Base-by-base conservation (phyloP, 345 rosid genomes). In the Ailanthus altissimus region DNA sequence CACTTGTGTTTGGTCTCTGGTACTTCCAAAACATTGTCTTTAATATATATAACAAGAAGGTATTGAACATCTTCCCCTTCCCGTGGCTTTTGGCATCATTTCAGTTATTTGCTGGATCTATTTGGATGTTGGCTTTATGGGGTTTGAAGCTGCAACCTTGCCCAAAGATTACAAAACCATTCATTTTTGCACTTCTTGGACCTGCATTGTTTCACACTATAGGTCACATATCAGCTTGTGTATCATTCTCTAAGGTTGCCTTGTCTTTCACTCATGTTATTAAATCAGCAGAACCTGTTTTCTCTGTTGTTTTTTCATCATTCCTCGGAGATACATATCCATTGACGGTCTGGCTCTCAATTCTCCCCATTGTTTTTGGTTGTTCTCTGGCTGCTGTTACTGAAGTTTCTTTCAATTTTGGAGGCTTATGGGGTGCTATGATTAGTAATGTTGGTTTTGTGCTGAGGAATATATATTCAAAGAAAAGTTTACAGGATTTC, bases 51-150 rank as follows among this genome's bases (percentile, higher is more conserved):
- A 95, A 93, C 88, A 92, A 95, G 81, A 90, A 95, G 78, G 94
- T 91, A 12, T 81, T 95, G 77, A 93, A 93, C 40, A 87, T 95
- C 70, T 93, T 95, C 77, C 96, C 99, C 6, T 95, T 82, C 73
- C 99, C 99, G 16, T 95, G 99, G 99, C 93, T 95, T 78, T 95
- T 95, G 8, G 99, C 98, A 28, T 90, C 99, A 18, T 90, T 95
- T 73, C 98, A 95, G 89, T 95, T 95, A 61, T 85, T 93, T 32
- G 93, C 91, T 8, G 99, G 99, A 23, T 95, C 97, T 21, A 42
- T 92, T 70, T 93, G 99, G 98, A 95, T 95, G 99, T n/a, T 92
- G 6, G 65, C 83, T 71, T 82, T 93, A 62, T 95, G 98, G 99
- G 83, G 91, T 8, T 83, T 90, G 6, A 92, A 93, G 85, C 86